Conservation (phyloP, 2,329 filamentous ascomycete genomes). For the Ceratocystis variospora region DNA sequence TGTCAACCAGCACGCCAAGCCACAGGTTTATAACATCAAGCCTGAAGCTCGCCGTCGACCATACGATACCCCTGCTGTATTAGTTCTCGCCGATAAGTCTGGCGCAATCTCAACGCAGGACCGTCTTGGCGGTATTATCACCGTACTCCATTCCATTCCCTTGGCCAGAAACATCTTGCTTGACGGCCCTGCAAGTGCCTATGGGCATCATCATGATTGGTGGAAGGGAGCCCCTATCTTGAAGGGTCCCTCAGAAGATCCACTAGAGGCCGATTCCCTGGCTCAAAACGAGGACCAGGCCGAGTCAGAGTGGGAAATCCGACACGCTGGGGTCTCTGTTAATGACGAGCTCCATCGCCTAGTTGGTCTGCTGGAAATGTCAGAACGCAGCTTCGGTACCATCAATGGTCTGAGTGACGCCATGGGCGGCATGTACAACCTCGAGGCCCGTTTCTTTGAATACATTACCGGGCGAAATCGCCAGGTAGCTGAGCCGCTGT, state of each 20-base stretch:
- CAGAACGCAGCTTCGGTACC: slow-evolving; percentile 46
- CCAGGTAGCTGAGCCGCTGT: slow-evolving; percentile 25
- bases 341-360: slow-evolving; percentile 46
- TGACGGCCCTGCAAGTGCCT: slow-evolving; percentile 31
- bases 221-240: slow-evolving; percentile 37
- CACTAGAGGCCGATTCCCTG: not conserved
- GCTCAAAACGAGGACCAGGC: not conserved
- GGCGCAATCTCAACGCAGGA: slow-evolving; percentile 27
- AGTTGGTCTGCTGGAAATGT: slow-evolving; percentile 48
- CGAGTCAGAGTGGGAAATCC: slow-evolving; percentile 8
- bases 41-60: slow-evolving; percentile 19
- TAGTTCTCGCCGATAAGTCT: slow-evolving; percentile 25
- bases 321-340: slow-evolving; percentile 26
- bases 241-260: not conserved
- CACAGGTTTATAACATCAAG: slow-evolving; percentile 19
- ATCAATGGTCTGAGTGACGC: slow-evolving; percentile 33
- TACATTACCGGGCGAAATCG: slow-evolving; percentile 26
- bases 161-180: slow-evolving; percentile 43
- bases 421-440: slow-evolving; percentile 22
- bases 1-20: slow-evolving; percentile 31
- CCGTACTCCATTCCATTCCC: slow-evolving; percentile 47
- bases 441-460: slow-evolving; percentile 31
- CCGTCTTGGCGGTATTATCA: slow-evolving; percentile 40
- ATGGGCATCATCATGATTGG: slow-evolving; percentile 45
- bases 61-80: slow-evolving; percentile 36